A percentile compares a stretch with the other conserved stretches of the same genome.
Conservation (phyloP, 2,329 filamentous ascomycete genomes). For the Diplodia seriata region DNA sequence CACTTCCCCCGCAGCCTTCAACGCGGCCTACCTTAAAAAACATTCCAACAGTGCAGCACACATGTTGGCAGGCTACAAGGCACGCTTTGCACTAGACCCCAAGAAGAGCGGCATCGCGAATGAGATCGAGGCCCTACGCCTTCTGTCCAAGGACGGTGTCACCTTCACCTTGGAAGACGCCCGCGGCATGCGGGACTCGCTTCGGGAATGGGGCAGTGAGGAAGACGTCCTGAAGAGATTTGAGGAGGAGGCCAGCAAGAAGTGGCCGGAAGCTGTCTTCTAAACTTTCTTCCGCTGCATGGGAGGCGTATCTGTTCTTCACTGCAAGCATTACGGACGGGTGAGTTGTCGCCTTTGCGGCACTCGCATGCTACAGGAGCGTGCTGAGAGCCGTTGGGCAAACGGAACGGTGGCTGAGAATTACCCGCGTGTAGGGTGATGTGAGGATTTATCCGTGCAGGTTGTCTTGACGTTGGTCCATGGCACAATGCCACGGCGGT, state of each 20-base stretch:
- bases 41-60: constrained; percentile 69
- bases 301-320: constrained; percentile 1
- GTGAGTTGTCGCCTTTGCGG: background rate
- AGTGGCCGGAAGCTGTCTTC: constrained; percentile 47
- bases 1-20: constrained; percentile 67
- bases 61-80: constrained; percentile 68
- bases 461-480: background rate
- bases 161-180: constrained; percentile 64
- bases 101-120: constrained; percentile 59
- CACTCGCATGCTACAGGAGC: background rate
- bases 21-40: constrained; percentile 68
- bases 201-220: constrained; percentile 60
- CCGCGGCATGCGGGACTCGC: constrained; percentile 58
- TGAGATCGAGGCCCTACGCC: constrained; percentile 46
- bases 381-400: background rate
- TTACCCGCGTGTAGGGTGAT: background rate
- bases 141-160: constrained; percentile 56
- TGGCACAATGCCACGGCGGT: background rate
- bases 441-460: background rate
- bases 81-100: constrained; percentile 64
- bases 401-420: background rate
- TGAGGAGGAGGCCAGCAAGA: constrained; percentile 46
- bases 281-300: background rate
- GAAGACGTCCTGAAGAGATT: constrained; percentile 59
- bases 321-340: background rate